Base-by-base conservation (phyloP, 768 basidiomycete species). In the Suillus sp. region DNA sequence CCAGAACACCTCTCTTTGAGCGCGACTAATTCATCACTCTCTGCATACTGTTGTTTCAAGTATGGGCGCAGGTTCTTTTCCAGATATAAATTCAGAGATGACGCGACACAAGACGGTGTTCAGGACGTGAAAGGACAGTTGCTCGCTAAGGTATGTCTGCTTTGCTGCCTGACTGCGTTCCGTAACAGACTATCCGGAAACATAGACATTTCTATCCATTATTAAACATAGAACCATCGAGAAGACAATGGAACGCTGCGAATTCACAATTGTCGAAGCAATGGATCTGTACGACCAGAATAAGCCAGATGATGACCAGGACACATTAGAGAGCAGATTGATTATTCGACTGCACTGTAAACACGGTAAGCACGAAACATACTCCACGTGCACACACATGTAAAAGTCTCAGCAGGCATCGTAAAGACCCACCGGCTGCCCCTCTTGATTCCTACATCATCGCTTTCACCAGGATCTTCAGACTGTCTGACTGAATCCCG, bases 41-140 rank as follows among this genome's bases (percentile, higher is more conserved):
- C 93, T 43, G 92, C 93, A 13, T 94, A 91, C 70, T 90, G 87
- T 74, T 84, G 90, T 16, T 89, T 94, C 78, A 87, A 84, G 71
- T 92, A 89, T 67, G 79, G 80, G 10, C 83, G 78, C 45, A 76
- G 80, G 42, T 93, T 91, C 77, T 95, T 95, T 72, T 85, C 85
- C 30, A 86, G 81, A 63, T 94, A 90, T 67, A 57, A 57, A 20
- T 57, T 40, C 25, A 79, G 71, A 43, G 74, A 90, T 13, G 79
- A 72, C 60, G 38, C 53, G 51, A 56, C 59, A 59, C 47, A 65
- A 38, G 70, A 74, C 62, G 77, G 76, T 35, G 68, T 74, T 22
- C 78, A 83, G 56, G 82, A 83, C 35, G 80, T 89, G 48, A 83
- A 83, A 16, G 91, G 90, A 4, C 90, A 92, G 69, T 77, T 93